Evolutionary conservation across 768 basidiomycete genomes (phyloP), one percentile per base, ranked within the genome.

Genomic region (Rubroboletus satanas): DNA sequence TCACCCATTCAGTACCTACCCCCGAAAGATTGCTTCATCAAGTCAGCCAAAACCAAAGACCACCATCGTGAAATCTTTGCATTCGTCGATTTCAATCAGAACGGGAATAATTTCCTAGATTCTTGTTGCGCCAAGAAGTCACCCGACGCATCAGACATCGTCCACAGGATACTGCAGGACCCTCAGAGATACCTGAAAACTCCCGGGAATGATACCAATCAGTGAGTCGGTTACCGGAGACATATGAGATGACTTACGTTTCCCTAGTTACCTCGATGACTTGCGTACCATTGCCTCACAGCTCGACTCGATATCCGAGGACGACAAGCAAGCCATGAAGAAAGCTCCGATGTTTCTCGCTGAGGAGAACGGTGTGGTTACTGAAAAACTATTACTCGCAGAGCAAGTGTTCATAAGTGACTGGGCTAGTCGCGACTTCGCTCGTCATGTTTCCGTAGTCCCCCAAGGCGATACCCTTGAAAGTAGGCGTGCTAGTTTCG

Each of bases 11-110:
- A 49, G 8, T 46, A 62, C 29, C 1, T 50, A 2, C 21, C 32
- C 15, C 60, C 60, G 2, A 62, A 59, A 26, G 45, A 61, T 7
- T 61, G 60, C 26, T 62, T 62, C 48, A 49, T 62, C 21, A 10
- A 0, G 18, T 62, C 51, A 1, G 8, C 42, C 1, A 36, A 45
- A 1, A 42, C 38, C 18, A 54, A 58, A 52, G 33, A 35, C 1
- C 56, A 58, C 33, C 15, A 59, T 62, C 56, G 51, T 10, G 5
- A 12, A 15, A 41, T 48, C 29, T 61, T 61, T 42, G 21, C 60
- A 5, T 62, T 58, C 17, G 60, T 61, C 15, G 29, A 61, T 51
- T 61, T 61, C 18, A 37, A 56, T 26, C 49, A 2, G 29, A n/a
- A 59, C 5, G 58, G 41, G n/a, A 60, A 60, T 14, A 48, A 5